A percentile compares a stretch with the other conserved stretches of the same genome.
phyloP scores from a whole-genome alignment of 2,329 filamentous ascomycete species.

The Penicillium decumbens region DNA sequence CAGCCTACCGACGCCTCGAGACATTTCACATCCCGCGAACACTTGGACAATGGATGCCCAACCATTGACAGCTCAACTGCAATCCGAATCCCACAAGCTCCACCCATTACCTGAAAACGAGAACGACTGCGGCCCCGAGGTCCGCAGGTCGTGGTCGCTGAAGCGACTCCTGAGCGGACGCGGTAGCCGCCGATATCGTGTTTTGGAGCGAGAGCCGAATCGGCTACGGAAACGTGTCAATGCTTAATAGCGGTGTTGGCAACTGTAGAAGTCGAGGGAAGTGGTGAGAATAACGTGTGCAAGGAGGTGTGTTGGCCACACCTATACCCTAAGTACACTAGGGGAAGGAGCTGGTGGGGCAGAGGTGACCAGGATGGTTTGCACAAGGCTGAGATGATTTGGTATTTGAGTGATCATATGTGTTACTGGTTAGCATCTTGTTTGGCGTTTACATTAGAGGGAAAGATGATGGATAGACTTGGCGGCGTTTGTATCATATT shows the following conservation, averaged over 20 bases:
- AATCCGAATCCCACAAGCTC: background rate
- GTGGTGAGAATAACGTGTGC: background rate
- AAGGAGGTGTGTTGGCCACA: background rate
- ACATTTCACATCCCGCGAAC: background rate
- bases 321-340: background rate
- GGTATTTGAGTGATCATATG: background rate
- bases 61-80: conserved; percentile 10
- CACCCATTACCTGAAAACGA: background rate
- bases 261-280: background rate
- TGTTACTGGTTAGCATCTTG: background rate
- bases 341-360: background rate
- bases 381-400: too few relatives aligned
- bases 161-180: conserved; percentile 19
- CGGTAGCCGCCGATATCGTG: conserved; percentile 18
- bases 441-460: conserved; percentile 2
- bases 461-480: background rate
- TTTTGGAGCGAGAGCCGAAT: conserved; percentile 24
- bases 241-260: conserved; percentile 2
- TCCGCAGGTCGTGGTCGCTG: conserved; percentile 19
- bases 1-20: background rate
- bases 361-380: background rate
- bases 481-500: background rate
- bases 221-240: conserved; percentile 22
- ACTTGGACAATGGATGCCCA: conserved; percentile 19
- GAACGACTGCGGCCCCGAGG: background rate